phyloP scores from a whole-genome alignment of 148 eudicot genomes.

The Pharnaceum exiguum region DNA sequence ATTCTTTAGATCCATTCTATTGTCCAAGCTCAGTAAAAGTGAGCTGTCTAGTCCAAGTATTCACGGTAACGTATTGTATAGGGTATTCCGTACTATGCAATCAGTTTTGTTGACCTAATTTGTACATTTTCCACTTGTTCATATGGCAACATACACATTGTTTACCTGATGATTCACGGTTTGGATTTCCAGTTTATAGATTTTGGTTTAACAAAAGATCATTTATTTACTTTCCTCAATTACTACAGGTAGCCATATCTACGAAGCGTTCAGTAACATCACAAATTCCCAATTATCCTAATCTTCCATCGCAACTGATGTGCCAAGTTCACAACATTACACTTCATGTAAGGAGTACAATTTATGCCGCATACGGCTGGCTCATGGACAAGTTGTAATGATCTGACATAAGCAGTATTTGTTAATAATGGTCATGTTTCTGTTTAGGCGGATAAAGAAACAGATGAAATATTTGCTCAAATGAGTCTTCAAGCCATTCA shows the following conservation, averaged over 20 bases:
- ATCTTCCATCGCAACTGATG: conserved; percentile 76
- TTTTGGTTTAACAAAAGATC: neutral
- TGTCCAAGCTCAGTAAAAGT: too few species aligned
- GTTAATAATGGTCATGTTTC: neutral
- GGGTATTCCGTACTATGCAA: too few species aligned
- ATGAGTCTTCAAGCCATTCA: conserved; percentile 95
- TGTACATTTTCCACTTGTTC: too few species aligned
- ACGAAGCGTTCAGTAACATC: conserved; percentile 78
- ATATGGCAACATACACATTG: too few species aligned
- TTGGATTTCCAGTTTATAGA: neutral
- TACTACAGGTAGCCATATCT: conserved; percentile 74
- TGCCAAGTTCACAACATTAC: conserved; percentile 91
- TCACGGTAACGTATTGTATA: too few species aligned
- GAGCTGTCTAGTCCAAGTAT: too few species aligned
- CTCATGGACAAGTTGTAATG: neutral
- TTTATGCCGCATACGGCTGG: neutral
- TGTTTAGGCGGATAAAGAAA: conserved; percentile 83
- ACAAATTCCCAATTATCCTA: conserved; percentile 92
- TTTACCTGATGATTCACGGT: neutral
- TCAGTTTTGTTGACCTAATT: too few species aligned
- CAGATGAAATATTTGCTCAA: conserved; percentile 94
- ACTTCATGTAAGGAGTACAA: conserved; percentile 51
- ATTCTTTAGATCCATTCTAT: too few species aligned
- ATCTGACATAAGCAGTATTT: neutral
- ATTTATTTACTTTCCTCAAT: neutral